These are phyloP conservation scores for Aspergillus heteromorphus DNA, from an alignment of 495 filamentous ascomycete species.

Conservation along the genomic window DNA sequence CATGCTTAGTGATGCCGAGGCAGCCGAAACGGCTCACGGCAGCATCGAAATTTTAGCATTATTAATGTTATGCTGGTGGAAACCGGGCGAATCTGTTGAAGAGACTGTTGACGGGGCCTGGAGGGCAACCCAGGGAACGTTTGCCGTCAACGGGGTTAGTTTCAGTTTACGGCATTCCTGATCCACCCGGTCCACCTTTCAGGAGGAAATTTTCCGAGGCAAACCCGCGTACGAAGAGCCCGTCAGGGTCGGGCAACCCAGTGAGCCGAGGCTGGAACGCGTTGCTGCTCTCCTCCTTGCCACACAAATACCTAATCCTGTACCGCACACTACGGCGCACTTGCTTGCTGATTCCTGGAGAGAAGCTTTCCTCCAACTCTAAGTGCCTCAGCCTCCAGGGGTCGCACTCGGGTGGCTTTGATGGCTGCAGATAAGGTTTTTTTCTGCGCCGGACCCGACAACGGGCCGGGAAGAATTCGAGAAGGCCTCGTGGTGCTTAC, in stretches of 20 bases:
- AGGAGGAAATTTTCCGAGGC: background rate
- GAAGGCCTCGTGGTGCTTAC: background rate
- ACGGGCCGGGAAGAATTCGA: background rate
- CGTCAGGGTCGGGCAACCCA: too few species aligned
- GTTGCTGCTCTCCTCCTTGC: background rate
- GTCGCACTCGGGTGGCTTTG: background rate
- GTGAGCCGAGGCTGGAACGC: background rate
- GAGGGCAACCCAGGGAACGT: background rate
- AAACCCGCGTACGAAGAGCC: background rate
- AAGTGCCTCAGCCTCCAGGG: background rate
- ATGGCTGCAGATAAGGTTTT: background rate
- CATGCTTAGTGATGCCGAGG: background rate
- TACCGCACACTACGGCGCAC: background rate
- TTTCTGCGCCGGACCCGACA: background rate
- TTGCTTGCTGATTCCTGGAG: background rate
- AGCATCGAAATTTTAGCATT: background rate
- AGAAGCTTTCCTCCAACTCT: background rate
- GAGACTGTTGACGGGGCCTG: background rate
- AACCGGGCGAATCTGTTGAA: background rate
- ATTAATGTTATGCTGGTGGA: background rate
- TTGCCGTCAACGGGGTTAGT: too few species aligned
- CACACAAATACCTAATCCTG: background rate
- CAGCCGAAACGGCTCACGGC: background rate
- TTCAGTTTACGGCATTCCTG: background rate
- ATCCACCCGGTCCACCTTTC: background rate